These are phyloP conservation scores for Zygotorulaspora danielsina DNA, from an alignment of 805 yeast genomes.

Conservation along the genomic window DNA sequence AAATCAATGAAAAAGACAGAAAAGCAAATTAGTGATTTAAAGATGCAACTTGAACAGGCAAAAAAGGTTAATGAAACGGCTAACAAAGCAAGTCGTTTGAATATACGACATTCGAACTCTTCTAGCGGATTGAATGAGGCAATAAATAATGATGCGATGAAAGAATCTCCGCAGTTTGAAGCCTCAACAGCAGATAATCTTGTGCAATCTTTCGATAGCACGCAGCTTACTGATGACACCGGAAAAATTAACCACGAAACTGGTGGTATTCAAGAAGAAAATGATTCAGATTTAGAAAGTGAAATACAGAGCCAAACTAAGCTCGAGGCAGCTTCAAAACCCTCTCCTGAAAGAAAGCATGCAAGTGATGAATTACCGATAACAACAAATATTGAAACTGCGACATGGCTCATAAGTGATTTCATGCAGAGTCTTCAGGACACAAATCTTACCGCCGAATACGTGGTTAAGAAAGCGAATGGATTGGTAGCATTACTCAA, in stretches of 20 bases:
- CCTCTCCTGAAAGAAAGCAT: conserved; percentile 1
- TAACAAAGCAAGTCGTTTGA: conserved; percentile 1
- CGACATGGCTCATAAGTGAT: conserved; percentile 37
- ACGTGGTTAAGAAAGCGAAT: conserved; percentile 53
- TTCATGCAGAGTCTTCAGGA: conserved; percentile 36
- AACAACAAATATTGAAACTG: conserved; percentile 25
- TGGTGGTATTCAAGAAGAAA: conserved; percentile 1
- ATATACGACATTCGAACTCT: not conserved
- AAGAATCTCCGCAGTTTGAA: not conserved
- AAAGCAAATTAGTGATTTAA: conserved; percentile 24
- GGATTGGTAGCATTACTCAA: conserved; percentile 55
- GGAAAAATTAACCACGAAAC: not conserved
- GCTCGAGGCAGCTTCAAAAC: not conserved
- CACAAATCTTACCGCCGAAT: conserved; percentile 22
- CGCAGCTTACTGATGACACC: not conserved
- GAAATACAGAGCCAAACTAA: not conserved
- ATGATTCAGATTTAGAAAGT: conserved; percentile 6
- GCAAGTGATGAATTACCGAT: conserved; percentile 6
- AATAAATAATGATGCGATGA: not conserved
- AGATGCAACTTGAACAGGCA: conserved; percentile 23
- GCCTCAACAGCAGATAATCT: not conserved
- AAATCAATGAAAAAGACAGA: conserved; percentile 30
- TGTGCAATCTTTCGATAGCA: not conserved
- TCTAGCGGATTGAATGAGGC: not conserved
- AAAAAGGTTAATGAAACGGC: conserved; percentile 9